phyloP scores from a whole-genome alignment of 106 monocot species.

The Xerophyta viscosa region DNA sequence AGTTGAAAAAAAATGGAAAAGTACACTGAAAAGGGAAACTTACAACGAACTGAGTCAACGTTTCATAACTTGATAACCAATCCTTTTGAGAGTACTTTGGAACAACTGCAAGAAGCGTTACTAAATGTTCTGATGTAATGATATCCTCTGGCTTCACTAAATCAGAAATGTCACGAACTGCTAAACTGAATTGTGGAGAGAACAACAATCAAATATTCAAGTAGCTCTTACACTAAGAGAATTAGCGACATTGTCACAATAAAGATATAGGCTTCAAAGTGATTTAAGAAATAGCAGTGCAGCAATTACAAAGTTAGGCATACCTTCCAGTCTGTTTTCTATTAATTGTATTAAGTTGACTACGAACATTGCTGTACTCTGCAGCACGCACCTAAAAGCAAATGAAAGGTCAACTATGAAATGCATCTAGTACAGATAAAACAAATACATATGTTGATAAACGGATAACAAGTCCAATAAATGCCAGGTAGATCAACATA shows the following conservation, averaged over 20 bases:
- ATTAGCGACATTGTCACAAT: too few species aligned
- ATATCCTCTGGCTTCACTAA: slow-evolving; percentile 90
- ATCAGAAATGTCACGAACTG: slow-evolving; percentile 88
- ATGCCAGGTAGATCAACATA: too few species aligned
- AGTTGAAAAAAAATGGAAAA: too few species aligned
- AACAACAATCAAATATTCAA: too few species aligned
- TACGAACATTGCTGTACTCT: slow-evolving; percentile 85
- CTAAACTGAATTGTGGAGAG: slow-evolving; percentile 46
- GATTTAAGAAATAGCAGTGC: too few species aligned
- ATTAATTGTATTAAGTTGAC: slow-evolving; percentile 97
- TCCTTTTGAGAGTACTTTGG: slow-evolving; percentile 96
- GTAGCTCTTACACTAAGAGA: too few species aligned
- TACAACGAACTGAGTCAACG: slow-evolving; percentile 80
- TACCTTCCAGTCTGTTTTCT: slow-evolving; percentile 97
- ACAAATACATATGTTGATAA: too few species aligned
- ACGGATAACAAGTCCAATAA: too few species aligned
- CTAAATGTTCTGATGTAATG: slow-evolving; percentile 86
- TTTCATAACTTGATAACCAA: slow-evolving; percentile 89
- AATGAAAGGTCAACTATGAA: background rate
- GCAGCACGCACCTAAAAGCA: slow-evolving; percentile 61
- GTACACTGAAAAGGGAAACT: too few species aligned
- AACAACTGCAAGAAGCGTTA: slow-evolving; percentile 85
- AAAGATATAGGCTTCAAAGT: too few species aligned
- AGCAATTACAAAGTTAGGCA: too few species aligned
- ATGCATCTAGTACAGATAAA: too few species aligned